These are phyloP conservation scores for Xylariomycetidae sp. DNA, from an alignment of 2,329 filamentous ascomycete species.

Conservation along the genomic window DNA sequence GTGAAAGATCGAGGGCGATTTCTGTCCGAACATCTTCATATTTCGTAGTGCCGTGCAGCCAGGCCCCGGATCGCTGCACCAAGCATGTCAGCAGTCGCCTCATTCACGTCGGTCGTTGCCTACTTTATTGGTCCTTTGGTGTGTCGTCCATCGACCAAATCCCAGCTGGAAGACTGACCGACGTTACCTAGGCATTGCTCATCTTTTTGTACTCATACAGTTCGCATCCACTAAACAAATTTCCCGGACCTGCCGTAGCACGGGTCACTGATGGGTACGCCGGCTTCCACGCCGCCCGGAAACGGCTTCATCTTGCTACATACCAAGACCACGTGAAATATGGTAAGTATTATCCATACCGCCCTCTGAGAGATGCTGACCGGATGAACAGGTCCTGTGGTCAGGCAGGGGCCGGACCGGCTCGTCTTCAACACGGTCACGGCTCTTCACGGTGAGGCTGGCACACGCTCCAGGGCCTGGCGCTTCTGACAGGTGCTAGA, in stretches of 20 bases:
- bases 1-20: too few species aligned
- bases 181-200: too few species aligned
- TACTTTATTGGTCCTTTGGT: too few species aligned
- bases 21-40: too few species aligned
- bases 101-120: too few species aligned
- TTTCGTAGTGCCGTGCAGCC: too few species aligned
- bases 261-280: constrained; percentile 8
- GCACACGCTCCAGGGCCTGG: background rate
- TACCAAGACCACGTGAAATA: constrained; percentile 7
- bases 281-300: constrained; percentile 5
- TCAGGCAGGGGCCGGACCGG: constrained; percentile 6
- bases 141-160: too few species aligned
- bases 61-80: too few species aligned
- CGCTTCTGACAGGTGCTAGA: constrained; percentile 4
- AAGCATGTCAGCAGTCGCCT: too few species aligned
- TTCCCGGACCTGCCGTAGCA: constrained; percentile 6
- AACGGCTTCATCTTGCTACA: constrained; percentile 3
- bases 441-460: constrained; percentile 5
- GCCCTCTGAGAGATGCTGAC: background rate
- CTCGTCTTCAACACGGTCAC: constrained; percentile 10
- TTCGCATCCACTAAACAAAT: constrained; percentile 7
- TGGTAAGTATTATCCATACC: background rate
- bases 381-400: constrained; percentile 3
- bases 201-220: too few species aligned
- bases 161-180: too few species aligned